Base-by-base conservation (phyloP, 2,329 filamentous ascomycete species). In the Aspergillus ochraceoroseus region DNA sequence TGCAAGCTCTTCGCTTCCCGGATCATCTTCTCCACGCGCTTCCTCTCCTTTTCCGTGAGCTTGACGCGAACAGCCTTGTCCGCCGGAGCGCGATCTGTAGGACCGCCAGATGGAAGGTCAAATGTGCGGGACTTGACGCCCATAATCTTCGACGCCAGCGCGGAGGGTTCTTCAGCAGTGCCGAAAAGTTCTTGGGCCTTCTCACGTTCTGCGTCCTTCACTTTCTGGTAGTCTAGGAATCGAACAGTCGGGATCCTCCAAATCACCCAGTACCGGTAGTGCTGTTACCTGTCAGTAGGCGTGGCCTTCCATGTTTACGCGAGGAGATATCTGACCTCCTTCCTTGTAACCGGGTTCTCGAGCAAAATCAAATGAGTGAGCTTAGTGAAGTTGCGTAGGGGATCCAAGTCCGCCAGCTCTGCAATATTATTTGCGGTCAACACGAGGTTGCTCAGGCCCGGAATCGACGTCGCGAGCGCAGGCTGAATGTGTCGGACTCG, bases 241-340 rank as follows among this genome's bases (percentile, higher is more conserved):
- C 90, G 82, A 29, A 98, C 80, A 3, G 75, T 76, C 1, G 87
- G 88, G 61, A 85, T 87, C 48, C 83, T 79, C 84, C 86, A 95
- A 46, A 98, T 77, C 18, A 95, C 72, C 83, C 87, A 98, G 63
- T 84, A 83, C 38, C 92, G 83, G 70, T 96, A 98, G 67, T 95
- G 73, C 87, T 95, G 56, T 36, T 26, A 4, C n/a, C 20, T 5
- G 20, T 22, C 20, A 22, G 20, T n/a, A n/a, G n/a, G n/a, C n/a
- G 7, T 12, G 8, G 9, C 20, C 20, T 9, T 5, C 20, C 20
- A 22, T 22, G 5, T 22, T 11, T 31, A 7, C 7, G 6, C 7
- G 27, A 18, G 18, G 3, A 3, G 15, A 3, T 7, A 19, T 8
- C 82, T 54, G 63, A 94, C 89, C 80, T 96, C 89, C 69, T 90